A percentile compares a stretch with the other conserved stretches of the same genome.
These are phyloP conservation scores for Albatrellus ellisii DNA, from an alignment of 768 basidiomycete genomes.

Conservation along the genomic window DNA sequence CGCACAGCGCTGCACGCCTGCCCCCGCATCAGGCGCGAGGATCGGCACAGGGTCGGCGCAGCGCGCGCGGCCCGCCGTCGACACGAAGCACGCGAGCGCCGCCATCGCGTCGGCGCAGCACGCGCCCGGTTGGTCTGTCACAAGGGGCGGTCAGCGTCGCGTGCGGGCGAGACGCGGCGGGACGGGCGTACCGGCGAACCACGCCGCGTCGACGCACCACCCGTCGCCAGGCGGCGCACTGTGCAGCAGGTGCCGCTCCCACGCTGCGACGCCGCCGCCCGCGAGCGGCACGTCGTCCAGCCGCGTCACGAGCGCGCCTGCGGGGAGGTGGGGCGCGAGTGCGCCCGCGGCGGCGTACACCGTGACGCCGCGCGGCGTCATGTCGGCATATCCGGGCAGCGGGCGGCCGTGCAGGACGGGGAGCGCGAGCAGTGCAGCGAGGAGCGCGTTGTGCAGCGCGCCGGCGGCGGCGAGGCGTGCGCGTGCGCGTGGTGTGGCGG, in stretches of 20 bases:
- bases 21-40: slow-evolving; percentile 18
- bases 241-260: slow-evolving; percentile 33
- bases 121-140: slow-evolving; percentile 16
- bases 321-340: slow-evolving; percentile 37
- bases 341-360: slow-evolving; percentile 51
- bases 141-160: slow-evolving; percentile 8
- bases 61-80: slow-evolving; percentile 19
- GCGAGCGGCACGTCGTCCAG: slow-evolving; percentile 48
- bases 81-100: slow-evolving; percentile 33
- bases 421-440: slow-evolving; percentile 35
- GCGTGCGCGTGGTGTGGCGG: slow-evolving; percentile 28
- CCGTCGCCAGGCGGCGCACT: slow-evolving; percentile 7
- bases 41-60: slow-evolving; percentile 48
- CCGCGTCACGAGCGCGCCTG: slow-evolving; percentile 46
- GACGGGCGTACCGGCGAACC: slow-evolving; percentile 20
- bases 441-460: slow-evolving; percentile 63
- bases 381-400: slow-evolving; percentile 37
- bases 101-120: slow-evolving; percentile 14
- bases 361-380: slow-evolving; percentile 35
- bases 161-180: background rate
- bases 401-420: slow-evolving; percentile 9
- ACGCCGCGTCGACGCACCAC: slow-evolving; percentile 10
- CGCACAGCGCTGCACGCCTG: slow-evolving; percentile 23
- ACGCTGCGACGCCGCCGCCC: slow-evolving; percentile 21
- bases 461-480: slow-evolving; percentile 62